A percentile compares a stretch with the other conserved stretches of the same genome.
These are phyloP conservation scores for Eutrema japonicum DNA, from an alignment of 345 rosid species.

Conservation along the genomic window DNA sequence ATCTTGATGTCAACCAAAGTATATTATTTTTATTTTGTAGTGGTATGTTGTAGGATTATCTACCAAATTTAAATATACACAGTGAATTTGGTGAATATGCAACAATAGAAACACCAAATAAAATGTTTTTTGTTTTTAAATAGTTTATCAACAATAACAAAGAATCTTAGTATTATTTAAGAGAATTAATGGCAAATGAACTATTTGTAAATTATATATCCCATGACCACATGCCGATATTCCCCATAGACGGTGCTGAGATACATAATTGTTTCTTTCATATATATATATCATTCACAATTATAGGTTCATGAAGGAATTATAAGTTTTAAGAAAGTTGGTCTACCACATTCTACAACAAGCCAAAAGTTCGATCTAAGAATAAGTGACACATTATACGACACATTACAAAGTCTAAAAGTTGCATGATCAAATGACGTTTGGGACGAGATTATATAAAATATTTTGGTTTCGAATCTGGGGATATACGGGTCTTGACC, in stretches of 20 bases:
- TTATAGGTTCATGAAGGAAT: constrained; percentile 15
- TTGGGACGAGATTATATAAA: no score
- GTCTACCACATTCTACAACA: constrained; percentile 9
- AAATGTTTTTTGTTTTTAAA: background rate
- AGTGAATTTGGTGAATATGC: constrained; percentile 10
- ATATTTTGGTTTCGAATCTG: no score
- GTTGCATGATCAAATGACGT: no score
- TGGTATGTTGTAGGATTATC: constrained; percentile 18
- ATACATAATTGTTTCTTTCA: constrained; percentile 22
- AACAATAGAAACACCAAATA: constrained; percentile 17
- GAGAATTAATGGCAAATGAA: constrained; percentile 1
- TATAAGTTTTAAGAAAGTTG: background rate
- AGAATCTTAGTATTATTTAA: constrained; percentile 2
- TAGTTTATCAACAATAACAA: background rate
- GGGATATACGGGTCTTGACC: no score
- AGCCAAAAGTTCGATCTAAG: constrained; percentile 11
- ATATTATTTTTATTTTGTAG: constrained; percentile 31
- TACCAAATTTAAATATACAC: constrained; percentile 10
- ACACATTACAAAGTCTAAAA: no score
- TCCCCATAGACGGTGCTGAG: constrained; percentile 35
- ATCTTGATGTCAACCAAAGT: constrained; percentile 36
- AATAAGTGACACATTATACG: constrained; percentile 6
- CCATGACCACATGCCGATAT: constrained; percentile 32
- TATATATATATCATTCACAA: constrained; percentile 31
- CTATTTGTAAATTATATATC: constrained; percentile 22